Conservation (phyloP, 768 basidiomycete species). For the Tricholoma bakamatsutake region DNA sequence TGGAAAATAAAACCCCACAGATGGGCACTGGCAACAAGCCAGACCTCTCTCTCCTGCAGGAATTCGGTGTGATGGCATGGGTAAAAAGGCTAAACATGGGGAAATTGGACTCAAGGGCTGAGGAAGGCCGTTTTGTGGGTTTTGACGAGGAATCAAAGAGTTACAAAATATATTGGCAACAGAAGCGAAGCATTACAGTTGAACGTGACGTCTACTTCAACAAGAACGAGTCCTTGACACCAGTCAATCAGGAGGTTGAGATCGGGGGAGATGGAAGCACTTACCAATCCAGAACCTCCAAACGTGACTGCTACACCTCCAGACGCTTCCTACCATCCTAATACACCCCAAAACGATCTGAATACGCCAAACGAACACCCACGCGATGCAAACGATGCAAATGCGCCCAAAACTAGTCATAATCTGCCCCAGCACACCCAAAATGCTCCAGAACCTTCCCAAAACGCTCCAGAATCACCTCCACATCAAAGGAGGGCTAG, state of each 20-base stretch:
- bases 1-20: constrained; percentile 3
- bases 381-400: neutral
- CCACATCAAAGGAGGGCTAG: neutral
- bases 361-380: neutral
- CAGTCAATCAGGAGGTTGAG: neutral
- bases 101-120: constrained; percentile 4
- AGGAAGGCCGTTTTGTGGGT: neutral
- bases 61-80: constrained; percentile 1
- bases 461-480: neutral
- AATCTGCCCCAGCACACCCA: neutral
- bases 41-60: neutral
- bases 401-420: neutral
- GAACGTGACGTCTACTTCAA: constrained; percentile 8
- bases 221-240: constrained; percentile 5
- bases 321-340: neutral
- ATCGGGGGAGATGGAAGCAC: neutral
- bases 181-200: neutral
- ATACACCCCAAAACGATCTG: neutral
- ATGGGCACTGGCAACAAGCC: constrained; percentile 3
- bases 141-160: too few relatives aligned
- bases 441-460: neutral
- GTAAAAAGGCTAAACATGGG: neutral
- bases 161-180: neutral
- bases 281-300: neutral
- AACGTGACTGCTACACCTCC: neutral